These are phyloP conservation scores for Mallotus repandus DNA, from an alignment of 441 rosid genomes.

Conservation along the genomic window DNA sequence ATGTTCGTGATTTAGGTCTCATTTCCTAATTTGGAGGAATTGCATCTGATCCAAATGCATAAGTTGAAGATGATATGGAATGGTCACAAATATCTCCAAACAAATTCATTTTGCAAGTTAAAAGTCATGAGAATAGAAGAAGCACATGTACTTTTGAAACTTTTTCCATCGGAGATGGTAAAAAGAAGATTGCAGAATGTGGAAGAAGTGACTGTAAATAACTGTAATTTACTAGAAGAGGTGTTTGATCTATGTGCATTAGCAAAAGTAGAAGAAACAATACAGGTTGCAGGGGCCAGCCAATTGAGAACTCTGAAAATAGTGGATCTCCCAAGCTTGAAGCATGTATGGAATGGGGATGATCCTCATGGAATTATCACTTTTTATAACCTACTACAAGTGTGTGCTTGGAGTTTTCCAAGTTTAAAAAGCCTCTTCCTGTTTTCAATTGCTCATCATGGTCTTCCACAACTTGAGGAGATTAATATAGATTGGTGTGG, in stretches of 20 bases:
- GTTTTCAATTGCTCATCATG: too few species aligned
- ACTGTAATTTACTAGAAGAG: conserved; percentile 23
- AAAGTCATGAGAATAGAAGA: not conserved
- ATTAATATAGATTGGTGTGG: too few species aligned
- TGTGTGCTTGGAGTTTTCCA: too few species aligned
- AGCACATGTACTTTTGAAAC: not conserved
- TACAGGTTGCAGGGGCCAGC: too few species aligned
- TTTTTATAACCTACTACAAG: too few species aligned
- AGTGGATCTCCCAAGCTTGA: too few species aligned
- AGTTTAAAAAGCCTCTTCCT: too few species aligned
- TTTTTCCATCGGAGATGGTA: conserved; percentile 13
- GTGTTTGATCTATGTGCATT: conserved; percentile 18
- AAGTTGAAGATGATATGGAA: conserved; percentile 23
- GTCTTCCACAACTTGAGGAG: too few species aligned
- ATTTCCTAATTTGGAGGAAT: conserved; percentile 10
- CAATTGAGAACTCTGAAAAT: too few species aligned
- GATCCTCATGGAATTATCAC: too few species aligned
- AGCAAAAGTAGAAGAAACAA: too few species aligned
- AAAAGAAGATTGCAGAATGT: conserved; percentile 11
- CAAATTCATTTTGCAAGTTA: conserved; percentile 18
- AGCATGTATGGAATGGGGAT: too few species aligned
- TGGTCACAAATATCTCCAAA: not conserved
- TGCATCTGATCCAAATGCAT: conserved; percentile 4
- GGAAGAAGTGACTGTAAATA: not conserved
- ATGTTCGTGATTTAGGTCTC: conserved; percentile 4